Evolutionary conservation across 805 yeast genomes (phyloP).

Genomic region (Huiozyma sinensis): DNA sequence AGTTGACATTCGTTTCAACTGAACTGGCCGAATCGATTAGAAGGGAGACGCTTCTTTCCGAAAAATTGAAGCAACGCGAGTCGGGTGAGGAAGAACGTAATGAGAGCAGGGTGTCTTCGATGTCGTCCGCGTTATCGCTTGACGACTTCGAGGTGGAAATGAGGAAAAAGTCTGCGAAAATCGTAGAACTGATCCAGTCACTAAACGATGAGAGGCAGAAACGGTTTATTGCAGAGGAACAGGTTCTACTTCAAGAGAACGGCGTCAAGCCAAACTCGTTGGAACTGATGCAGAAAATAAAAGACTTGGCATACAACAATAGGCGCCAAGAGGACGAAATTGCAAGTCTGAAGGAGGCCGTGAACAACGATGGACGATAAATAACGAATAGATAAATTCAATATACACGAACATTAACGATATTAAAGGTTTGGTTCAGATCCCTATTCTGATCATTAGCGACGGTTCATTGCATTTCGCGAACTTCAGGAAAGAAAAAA

Average conservation of each 20-base stretch:
- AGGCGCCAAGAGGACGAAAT: slow-evolving; percentile 41
- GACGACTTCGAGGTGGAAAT: slow-evolving; percentile 25
- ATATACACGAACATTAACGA: no score
- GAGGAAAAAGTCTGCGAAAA: slow-evolving; percentile 32
- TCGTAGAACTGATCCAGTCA: slow-evolving; percentile 44
- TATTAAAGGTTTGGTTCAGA: no score
- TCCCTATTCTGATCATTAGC: no score
- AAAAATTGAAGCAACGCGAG: slow-evolving; percentile 20
- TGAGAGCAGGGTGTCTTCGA: not conserved
- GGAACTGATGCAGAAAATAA: slow-evolving; percentile 46
- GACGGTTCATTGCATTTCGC: no score
- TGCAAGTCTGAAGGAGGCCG: slow-evolving; percentile 20
- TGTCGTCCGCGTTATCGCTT: slow-evolving; percentile 3
- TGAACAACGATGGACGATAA: no score
- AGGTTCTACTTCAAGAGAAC: slow-evolving; percentile 45
- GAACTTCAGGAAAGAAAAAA: no score
- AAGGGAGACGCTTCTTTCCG: slow-evolving; percentile 55
- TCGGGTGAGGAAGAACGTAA: not conserved
- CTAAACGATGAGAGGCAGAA: slow-evolving; percentile 54
- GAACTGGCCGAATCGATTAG: slow-evolving; percentile 65
- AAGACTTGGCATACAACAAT: slow-evolving; percentile 39
- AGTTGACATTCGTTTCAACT: slow-evolving; percentile 55
- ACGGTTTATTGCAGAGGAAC: slow-evolving; percentile 63
- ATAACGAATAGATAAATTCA: no score
- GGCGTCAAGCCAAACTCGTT: slow-evolving; percentile 43